Conservation (phyloP, 2,329 filamentous ascomycete species). For the Paecilomyces sp. region DNA sequence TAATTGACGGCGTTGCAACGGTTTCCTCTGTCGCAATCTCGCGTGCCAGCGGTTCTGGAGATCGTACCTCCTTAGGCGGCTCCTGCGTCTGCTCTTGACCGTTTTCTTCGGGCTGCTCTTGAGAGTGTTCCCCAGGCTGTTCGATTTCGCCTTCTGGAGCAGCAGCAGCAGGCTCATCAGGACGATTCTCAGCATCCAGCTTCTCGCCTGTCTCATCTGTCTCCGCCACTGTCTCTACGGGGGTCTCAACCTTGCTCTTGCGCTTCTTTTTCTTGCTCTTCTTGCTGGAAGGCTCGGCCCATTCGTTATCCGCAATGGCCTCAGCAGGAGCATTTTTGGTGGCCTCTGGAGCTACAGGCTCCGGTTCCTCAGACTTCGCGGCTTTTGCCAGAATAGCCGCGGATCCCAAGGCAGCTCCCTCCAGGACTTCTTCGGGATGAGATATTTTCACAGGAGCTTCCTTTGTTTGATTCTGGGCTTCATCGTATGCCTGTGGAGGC, state of each 20-base stretch:
- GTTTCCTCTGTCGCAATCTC: neutral
- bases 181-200: neutral
- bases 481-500: neutral
- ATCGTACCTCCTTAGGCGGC: neutral
- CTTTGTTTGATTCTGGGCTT: neutral
- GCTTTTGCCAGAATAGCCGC: neutral
- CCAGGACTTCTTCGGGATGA: neutral
- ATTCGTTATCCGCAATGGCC: neutral
- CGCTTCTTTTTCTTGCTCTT: constrained; percentile 21
- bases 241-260: constrained; percentile 13
- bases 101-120: neutral
- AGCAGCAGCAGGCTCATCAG: neutral
- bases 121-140: neutral
- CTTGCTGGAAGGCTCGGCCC: constrained; percentile 10
- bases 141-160: neutral
- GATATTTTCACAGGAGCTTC: neutral
- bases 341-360: neutral
- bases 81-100: neutral
- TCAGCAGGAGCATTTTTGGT: neutral
- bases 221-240: constrained; percentile 1
- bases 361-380: neutral
- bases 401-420: neutral
- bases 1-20: neutral
- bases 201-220: neutral
- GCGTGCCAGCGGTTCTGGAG: neutral